Evolutionary conservation across 2,329 filamentous ascomycete species (phyloP), one percentile per base, ranked within the genome.

Genomic region (Neonectria punicea): DNA sequence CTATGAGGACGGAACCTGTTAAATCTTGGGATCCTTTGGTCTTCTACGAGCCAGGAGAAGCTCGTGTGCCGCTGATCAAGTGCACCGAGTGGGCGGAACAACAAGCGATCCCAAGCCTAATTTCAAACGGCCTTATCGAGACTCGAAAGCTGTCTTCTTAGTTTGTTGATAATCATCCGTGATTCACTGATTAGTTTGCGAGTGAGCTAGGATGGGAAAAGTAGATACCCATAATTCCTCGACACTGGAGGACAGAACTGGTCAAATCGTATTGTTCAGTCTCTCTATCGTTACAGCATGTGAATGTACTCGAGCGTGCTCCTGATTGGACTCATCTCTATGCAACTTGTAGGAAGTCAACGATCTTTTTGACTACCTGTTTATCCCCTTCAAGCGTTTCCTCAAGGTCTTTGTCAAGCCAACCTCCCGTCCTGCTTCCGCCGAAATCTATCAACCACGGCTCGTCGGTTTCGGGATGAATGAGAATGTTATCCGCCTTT

Each of bases 361-460:
- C 2, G 5, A 39, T 39, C 36, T 16, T 39, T 6, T 16, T 14
- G 6, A 39, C 36, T 16, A 14, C 36, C 14, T 39, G 36, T 16
- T 39, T 5, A 16, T 39, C 36, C 5, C 36, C 36, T 14, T 39
- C 36, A 39, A 39, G 5, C 1, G 36, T 16, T 16, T 16, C 36
- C 13, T 6, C 36, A 4, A 39, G 36, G 16, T 39, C 13, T 8
- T 39, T 8, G 30, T 32, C 30, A 13, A n/a, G n/a, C 36, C 36
- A 39, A 5, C 36, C 36, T 16, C n/a, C 13, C 7, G 36, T 39
- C 13, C 13, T 39, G 13, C 36, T 22, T 5, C 43, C 43, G 9
- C 43, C 65, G 54, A 69, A 69, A 39, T 67, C 65, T 56, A 69
- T 64, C 20, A 65, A n/a, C 67, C 54, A 59, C 44, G 55, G 25